These are phyloP conservation scores for Volvox africanus DNA, from an alignment of 139 green algal genomes.

Conservation along the genomic window DNA sequence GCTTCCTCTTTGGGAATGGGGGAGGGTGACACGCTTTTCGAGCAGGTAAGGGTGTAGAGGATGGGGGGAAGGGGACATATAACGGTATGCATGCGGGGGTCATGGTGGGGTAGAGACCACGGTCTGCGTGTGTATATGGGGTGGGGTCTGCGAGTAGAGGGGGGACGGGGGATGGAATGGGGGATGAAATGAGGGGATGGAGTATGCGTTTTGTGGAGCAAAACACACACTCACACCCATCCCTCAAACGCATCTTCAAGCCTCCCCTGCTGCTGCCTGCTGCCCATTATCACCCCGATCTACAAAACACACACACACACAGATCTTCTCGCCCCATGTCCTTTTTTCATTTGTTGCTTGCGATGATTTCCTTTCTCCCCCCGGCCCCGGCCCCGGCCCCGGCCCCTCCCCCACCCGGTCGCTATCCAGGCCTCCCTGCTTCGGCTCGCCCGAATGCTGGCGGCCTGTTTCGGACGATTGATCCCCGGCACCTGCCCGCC, in stretches of 20 bases:
- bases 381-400: background rate
- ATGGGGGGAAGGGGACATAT: background rate
- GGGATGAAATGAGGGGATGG: background rate
- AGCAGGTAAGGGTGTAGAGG: background rate
- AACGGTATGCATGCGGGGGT: too few relatives aligned
- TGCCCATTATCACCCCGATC: background rate
- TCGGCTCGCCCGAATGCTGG: constrained; percentile 39
- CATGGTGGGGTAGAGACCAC: too few relatives aligned
- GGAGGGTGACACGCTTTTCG: background rate
- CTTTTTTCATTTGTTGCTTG: background rate
- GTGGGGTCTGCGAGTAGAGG: background rate
- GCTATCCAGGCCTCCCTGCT: constrained; percentile 21
- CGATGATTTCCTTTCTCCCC: background rate
- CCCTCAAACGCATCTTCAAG: background rate
- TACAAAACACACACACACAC: background rate
- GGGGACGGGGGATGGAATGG: background rate
- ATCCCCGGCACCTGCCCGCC: constrained; percentile 11
- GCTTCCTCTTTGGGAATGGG: constrained; percentile 37
- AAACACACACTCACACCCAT: too few relatives aligned
- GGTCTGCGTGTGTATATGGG: too few relatives aligned
- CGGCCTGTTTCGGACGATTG: background rate
- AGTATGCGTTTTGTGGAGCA: too few relatives aligned
- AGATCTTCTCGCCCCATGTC: background rate
- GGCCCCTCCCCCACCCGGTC: background rate
- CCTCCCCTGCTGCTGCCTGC: background rate